Evolutionary conservation across 2,329 filamentous ascomycete species (phyloP).

Genomic region (Ophiostoma angusticollis): DNA sequence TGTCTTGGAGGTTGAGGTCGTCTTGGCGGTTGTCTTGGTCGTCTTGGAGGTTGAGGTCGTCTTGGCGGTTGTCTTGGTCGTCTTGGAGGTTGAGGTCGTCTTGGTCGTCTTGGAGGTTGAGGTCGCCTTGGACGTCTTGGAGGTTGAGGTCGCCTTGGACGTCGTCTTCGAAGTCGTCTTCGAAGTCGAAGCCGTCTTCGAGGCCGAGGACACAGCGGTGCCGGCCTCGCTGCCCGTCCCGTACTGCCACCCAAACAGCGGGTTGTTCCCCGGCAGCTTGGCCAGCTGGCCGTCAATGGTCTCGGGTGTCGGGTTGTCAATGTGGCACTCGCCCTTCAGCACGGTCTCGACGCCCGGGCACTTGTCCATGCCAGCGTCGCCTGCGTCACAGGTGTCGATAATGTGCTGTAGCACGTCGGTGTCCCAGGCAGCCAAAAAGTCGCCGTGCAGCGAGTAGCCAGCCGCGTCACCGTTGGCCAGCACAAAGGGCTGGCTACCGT

Average conservation of each 20-base stretch:
- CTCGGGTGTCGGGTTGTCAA: conserved; percentile 34
- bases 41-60: too few species aligned
- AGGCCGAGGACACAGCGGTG: neutral
- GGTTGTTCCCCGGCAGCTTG: conserved; percentile 42
- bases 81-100: too few species aligned
- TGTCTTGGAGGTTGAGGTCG: too few species aligned
- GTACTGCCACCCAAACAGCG: conserved; percentile 37
- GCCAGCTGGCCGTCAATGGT: conserved; percentile 29
- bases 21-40: too few species aligned
- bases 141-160: neutral
- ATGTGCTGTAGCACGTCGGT: conserved; percentile 49
- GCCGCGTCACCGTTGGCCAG: conserved; percentile 57
- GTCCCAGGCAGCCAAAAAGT: conserved; percentile 66
- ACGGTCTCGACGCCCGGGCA: conserved; percentile 46
- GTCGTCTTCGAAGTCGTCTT: neutral
- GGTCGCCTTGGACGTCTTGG: neutral
- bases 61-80: too few species aligned
- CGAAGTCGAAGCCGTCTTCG: neutral
- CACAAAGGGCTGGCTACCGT: conserved; percentile 50
- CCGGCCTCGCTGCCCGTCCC: conserved; percentile 30
- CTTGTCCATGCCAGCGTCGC: conserved; percentile 45
- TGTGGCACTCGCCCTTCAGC: conserved; percentile 35
- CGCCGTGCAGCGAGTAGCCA: conserved; percentile 57
- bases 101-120: neutral
- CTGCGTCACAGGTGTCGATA: conserved; percentile 52